Base-by-base conservation (phyloP, 1,139 yeast genomes). In the Wickerhamomyces sp. region DNA sequence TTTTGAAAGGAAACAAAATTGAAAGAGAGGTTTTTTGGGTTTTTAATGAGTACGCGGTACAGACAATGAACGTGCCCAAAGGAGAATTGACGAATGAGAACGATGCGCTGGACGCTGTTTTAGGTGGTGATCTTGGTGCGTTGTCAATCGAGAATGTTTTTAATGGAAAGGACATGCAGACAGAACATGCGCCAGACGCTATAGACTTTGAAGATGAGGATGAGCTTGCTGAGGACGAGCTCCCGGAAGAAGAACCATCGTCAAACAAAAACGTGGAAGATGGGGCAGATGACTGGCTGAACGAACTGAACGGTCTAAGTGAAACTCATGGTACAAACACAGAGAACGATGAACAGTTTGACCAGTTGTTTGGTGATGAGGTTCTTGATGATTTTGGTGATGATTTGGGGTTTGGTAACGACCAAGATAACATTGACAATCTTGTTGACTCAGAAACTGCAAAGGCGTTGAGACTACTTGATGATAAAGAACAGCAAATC, bases 161-260 rank as follows among this genome's bases (percentile, higher is more conserved):
- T 29, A 56, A 56, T 9, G 7, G n/a, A 5, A 60, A 55, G 5
- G 58, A 52, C 31, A 47, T 49, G 54, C 43, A 47, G 25, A 67
- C 78, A 39, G 60, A 73, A 42, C 97, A 90, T 60, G 92, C 94
- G 1, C 96, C 79, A 5, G 92, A 90, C 59, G 97, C 98, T n/a
- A 68, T 89, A 33, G 97, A 92, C 61, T 92, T 86, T 58, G 97
- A 88, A 55, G 96, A 88, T 57, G 95, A 87, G 49, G 97, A 90
- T 51, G 97, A 90, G 59, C 68, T 92, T 41, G 97, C 97, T 0
- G 97, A 89, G 35, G 96, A 88, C 39, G 87, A 78, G 36, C 48
- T 67, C 7, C 71, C 74, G 1, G 71, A 64, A n/a, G 78, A 72
- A 42, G 73, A 64, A 24, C 56, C 49, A 15, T 22, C 51, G 1